Percentiles rank a stretch among this genome's conserved stretches.
Conservation (phyloP, 345 rosid genomes). For the Atalantia buxifolia region DNA sequence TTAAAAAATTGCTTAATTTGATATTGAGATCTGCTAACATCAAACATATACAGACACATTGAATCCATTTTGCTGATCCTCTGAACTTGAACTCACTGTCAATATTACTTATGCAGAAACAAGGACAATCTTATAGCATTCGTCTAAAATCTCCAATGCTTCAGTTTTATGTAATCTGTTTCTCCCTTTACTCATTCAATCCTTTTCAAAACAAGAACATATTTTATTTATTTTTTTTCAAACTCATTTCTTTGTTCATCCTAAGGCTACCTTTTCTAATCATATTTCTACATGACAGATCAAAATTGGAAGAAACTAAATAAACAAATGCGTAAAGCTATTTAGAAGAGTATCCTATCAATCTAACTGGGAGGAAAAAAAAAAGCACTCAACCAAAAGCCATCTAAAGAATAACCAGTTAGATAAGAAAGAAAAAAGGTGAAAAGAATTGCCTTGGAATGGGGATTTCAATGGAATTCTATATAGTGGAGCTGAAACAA, state of each 20-base stretch:
- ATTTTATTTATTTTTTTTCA: neutral
- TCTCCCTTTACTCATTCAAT: neutral
- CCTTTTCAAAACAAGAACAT: neutral
- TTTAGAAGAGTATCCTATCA: neutral
- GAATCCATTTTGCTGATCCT: neutral
- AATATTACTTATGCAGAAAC: neutral
- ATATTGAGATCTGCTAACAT: neutral
- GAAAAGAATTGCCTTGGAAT: conserved; percentile 41
- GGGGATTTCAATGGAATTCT: conserved; percentile 18
- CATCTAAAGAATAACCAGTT: neutral
- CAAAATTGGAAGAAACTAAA: neutral
- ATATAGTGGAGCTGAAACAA: conserved; percentile 22
- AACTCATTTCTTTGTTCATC: neutral
- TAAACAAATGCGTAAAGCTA: neutral
- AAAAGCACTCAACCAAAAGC: neutral
- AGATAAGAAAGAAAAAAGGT: neutral
- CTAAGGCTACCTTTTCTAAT: neutral
- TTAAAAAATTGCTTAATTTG: neutral
- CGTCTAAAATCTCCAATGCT: neutral
- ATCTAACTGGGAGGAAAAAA: neutral
- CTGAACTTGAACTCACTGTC: neutral
- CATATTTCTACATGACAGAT: neutral
- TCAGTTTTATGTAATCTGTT: neutral
- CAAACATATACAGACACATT: neutral
- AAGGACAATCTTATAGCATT: neutral